A percentile compares a stretch with the other conserved stretches of the same genome.
Evolutionary conservation across 163 green algal genomes (phyloP).

Genomic region (Chlamydomonas reinhardtii): DNA sequence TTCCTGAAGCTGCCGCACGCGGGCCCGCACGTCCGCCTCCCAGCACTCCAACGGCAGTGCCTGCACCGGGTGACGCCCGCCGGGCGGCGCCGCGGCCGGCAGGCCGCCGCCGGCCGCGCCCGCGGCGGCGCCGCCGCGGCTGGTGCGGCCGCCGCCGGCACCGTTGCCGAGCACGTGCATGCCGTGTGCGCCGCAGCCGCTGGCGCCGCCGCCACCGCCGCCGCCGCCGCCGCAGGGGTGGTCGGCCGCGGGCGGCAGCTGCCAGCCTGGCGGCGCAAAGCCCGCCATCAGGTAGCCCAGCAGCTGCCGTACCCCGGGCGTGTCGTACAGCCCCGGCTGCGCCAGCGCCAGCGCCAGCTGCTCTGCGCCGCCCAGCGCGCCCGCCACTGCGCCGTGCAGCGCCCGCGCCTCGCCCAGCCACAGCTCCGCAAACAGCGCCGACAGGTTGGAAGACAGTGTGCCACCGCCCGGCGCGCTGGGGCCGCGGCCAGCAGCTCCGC

Average conservation of each 20-base stretch:
- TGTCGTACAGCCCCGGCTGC: slow-evolving; percentile 32
- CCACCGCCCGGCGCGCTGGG: neutral
- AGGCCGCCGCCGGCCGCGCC: neutral
- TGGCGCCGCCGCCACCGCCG: neutral
- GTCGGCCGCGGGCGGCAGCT: neutral
- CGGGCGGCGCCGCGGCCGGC: neutral
- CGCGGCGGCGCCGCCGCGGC: neutral
- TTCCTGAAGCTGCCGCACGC: slow-evolving; percentile 27
- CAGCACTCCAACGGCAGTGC: slow-evolving; percentile 23
- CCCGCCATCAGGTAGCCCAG: slow-evolving; percentile 28
- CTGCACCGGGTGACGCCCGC: slow-evolving; percentile 26
- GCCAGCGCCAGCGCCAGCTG: slow-evolving; percentile 25
- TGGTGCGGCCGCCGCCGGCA: slow-evolving; percentile 6
- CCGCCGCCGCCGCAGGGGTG: slow-evolving; percentile 9
- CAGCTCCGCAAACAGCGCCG: slow-evolving; percentile 29
- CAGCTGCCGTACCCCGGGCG: slow-evolving; percentile 33
- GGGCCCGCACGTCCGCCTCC: neutral
- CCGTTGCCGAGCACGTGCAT: slow-evolving; percentile 16
- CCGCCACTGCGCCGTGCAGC: slow-evolving; percentile 20
- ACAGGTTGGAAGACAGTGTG: slow-evolving; percentile 33
- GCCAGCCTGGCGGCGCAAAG: slow-evolving; percentile 45
- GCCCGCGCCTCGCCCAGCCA: slow-evolving; percentile 29
- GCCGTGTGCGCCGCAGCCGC: neutral
- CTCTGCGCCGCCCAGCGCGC: slow-evolving; percentile 26
- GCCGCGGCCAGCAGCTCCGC: too few relatives aligned